Evolutionary conservation across 169 alveolate species (phyloP), one percentile per base, ranked within the genome.

Genomic region (Cryptosporidium baileyi): DNA sequence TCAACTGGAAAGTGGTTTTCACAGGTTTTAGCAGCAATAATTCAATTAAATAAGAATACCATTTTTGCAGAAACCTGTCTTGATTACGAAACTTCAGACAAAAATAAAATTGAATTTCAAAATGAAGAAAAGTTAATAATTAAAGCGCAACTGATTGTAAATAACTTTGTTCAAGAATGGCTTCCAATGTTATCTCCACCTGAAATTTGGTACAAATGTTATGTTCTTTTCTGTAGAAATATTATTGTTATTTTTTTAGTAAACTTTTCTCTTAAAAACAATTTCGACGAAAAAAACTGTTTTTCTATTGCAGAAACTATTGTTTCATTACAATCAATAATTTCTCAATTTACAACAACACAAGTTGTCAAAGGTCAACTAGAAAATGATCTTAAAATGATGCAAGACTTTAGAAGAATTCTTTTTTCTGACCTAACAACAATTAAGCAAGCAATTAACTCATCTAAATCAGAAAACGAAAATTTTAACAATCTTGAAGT

Each of bases 331-430:
- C 85, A 74, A 38, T 51, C 67, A 4, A 74, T 74, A 38, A 54
- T 74, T n/a, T 74, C 85, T 2, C 67, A 74, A 8, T 30, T 74
- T 13, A 22, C 24, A 19, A 32, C 51, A 5, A 67, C 49, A 22
- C 60, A 38, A 30, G 34, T 22, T 0, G 40, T 40, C 4, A 74
- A 57, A 40, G 36, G 24, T 38, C 41, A 26, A 19, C 34, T 74
- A 17, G 17, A 24, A 15, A 52, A 52, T 19, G 85, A 74, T 28
- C 15, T 74, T 22, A 54, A 74, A 38, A 74, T 74, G 74, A 22
- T 74, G n/a, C 67, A 74, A 17, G 67, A 74, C 19, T 74, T 74
- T 34, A 26, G 85, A 74, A 74, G 85, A 26, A 30, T 74, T 74
- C 74, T 74, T 38, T 74, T 74, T 74, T 54, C 74, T 26, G 85